phyloP scores from a whole-genome alignment of 2,329 filamentous ascomycete species.

The Aspergillus sp. region DNA sequence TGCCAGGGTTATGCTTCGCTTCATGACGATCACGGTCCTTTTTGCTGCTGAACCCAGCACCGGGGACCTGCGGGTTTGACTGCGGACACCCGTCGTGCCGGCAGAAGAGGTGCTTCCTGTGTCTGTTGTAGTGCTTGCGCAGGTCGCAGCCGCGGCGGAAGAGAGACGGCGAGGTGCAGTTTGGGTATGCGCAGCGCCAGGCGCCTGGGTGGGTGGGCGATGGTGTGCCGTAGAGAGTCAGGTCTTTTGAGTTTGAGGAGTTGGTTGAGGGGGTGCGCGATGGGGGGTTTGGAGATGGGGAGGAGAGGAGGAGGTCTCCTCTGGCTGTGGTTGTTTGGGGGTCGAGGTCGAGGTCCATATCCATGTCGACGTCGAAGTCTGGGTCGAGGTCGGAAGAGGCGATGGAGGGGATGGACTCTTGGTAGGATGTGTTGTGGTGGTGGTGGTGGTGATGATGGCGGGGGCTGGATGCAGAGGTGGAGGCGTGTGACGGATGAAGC shows the following conservation, averaged over 20 bases:
- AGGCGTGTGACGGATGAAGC: constrained; percentile 3
- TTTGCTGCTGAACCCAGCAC: constrained; percentile 62
- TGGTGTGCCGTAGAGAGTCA: constrained; percentile 33
- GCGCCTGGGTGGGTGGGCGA: constrained; percentile 36
- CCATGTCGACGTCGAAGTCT: background rate
- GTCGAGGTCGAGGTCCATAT: constrained; percentile 7
- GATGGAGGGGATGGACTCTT: constrained; percentile 1
- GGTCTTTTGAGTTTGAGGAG: constrained; percentile 19
- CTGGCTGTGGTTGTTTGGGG: background rate
- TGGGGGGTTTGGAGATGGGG: constrained; percentile 5
- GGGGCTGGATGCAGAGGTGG: background rate
- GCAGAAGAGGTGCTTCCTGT: constrained; percentile 63
- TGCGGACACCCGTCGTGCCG: constrained; percentile 60
- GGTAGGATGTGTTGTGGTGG: background rate
- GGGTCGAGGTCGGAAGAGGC: background rate
- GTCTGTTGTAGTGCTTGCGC: constrained; percentile 63
- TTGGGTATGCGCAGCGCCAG: constrained; percentile 61
- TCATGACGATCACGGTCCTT: constrained; percentile 63
- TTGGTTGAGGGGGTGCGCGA: background rate
- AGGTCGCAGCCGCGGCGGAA: constrained; percentile 63
- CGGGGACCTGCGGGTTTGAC: constrained; percentile 56
- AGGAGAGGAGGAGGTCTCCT: background rate
- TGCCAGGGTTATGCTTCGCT: constrained; percentile 62
- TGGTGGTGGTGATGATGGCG: background rate
- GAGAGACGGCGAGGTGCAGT: constrained; percentile 58